Evolutionary conservation across 2,329 filamentous ascomycete genomes (phyloP), one percentile per base, ranked within the genome.

Genomic region (Fusarium aywerte): DNA sequence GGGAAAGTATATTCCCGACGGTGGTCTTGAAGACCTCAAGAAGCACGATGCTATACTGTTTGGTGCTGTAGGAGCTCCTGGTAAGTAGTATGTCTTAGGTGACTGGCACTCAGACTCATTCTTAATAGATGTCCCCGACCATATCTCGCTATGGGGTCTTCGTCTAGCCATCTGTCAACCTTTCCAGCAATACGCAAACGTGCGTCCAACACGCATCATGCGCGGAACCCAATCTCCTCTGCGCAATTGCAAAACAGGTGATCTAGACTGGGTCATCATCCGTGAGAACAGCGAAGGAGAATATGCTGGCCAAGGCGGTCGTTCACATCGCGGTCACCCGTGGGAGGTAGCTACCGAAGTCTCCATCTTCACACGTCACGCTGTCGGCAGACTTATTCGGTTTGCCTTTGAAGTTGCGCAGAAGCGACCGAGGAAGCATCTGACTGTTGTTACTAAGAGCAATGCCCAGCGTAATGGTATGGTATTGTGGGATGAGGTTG

Each of bases 401-500:
- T 90, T 90, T 58, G 87, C 87, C 0, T 90, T 89, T 65, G 85
- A 89, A 74, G 83, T 81, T 6, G 88, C 88, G 0, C 83, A 81
- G 63, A 83, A 80, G 67, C 78, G 88, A 4, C 84, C 85, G 0
- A 80, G 84, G 38, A 89, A 87, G 77, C 78, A 83, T 12, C 71
- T 90, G 32, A 90, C 87, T 0, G 83, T 89, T 2, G 88, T 90
- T 4, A 89, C 87, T 0, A 90, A 90, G 78, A 87, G 84, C 42
- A 90, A 90, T 72, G 87, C 87, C 0, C 87, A 89, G 75, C 80
- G 87, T 0, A 89, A 89, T 53, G 87, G 88, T 0, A 89, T 90
- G 87, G 88, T 90, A 1, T 81, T 90, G 58, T 90, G 88, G 88
- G 88, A 90, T 70, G 87, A 89, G 68, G 81, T 90, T 12, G 86